Conservation (phyloP, 139 green algal species). For the Chlamydomonas incerta region DNA sequence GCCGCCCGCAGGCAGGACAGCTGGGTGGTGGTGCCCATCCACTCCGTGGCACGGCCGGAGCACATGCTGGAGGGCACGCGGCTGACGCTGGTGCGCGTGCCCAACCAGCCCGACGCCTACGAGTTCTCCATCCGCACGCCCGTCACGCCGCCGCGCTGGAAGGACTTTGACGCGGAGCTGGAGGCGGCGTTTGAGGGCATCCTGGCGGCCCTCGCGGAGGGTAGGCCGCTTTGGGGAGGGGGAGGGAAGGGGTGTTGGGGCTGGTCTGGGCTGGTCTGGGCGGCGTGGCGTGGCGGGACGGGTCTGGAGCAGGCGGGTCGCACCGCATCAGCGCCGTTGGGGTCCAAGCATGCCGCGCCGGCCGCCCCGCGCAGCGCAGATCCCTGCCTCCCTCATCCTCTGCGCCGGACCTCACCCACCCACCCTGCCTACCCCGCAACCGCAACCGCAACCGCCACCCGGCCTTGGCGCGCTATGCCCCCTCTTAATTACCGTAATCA, state of each 20-base stretch:
- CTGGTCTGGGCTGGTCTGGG: too few relatives aligned
- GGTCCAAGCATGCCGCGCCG: too few relatives aligned
- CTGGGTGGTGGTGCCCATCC: conserved; percentile 90
- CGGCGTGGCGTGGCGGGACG: too few relatives aligned
- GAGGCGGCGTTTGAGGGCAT: conserved; percentile 73
- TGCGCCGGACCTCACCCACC: too few relatives aligned
- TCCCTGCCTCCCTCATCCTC: too few relatives aligned
- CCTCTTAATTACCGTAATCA: neutral
- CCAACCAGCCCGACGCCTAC: conserved; percentile 76
- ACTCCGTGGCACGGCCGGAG: conserved; percentile 62
- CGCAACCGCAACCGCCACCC: too few relatives aligned
- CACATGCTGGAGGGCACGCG: conserved; percentile 90
- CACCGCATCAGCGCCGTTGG: too few relatives aligned
- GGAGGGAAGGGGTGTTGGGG: neutral
- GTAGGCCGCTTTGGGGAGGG: neutral
- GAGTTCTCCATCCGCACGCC: conserved; percentile 95
- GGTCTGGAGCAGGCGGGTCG: too few relatives aligned
- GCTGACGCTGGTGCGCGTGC: conserved; percentile 79
- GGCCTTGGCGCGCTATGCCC: too few relatives aligned
- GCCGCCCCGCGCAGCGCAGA: too few relatives aligned
- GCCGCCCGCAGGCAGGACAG: conserved; percentile 66
- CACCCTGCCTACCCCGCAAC: too few relatives aligned
- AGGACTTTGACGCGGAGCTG: conserved; percentile 89
- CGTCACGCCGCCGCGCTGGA: conserved; percentile 87
- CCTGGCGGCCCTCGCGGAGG: conserved; percentile 59